Evolutionary conservation across 305 asterid genomes (phyloP).

Genomic region (Solanum hybrid): DNA sequence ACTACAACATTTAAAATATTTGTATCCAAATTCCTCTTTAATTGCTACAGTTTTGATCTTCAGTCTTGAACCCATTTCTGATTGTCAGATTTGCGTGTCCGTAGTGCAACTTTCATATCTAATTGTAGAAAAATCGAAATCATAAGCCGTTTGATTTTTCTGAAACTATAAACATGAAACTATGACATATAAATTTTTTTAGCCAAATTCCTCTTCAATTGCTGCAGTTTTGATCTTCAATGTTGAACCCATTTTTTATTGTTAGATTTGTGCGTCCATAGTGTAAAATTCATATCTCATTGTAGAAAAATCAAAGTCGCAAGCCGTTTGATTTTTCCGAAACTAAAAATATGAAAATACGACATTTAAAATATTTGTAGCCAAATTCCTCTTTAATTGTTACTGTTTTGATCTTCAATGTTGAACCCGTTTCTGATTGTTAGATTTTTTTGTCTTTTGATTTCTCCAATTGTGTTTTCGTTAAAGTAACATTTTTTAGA

Average conservation of each 20-base stretch:
- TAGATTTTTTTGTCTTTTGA: background rate
- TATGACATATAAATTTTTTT: fast-evolving
- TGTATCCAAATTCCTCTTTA: background rate
- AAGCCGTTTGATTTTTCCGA: background rate
- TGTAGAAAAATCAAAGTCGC: background rate
- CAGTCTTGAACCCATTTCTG: too few species aligned
- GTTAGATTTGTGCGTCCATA: background rate
- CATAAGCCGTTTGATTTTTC: background rate
- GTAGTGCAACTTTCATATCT: background rate
- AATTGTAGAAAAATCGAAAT: too few species aligned
- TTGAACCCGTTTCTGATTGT: background rate
- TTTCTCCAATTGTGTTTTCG: background rate
- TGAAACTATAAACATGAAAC: background rate
- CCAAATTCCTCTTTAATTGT: too few species aligned
- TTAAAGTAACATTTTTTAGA: background rate
- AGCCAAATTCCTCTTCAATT: background rate
- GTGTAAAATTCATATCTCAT: background rate
- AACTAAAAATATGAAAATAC: background rate
- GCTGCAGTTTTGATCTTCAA: background rate
- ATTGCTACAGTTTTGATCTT: background rate
- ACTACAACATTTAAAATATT: background rate
- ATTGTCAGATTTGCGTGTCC: too few species aligned
- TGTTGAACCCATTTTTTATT: too few species aligned
- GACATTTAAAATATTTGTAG: too few species aligned
- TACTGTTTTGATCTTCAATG: background rate